Percentiles rank a stretch among this genome's conserved stretches.
Conservation (phyloP, 169 alveolate species). For the Perkinsus olseni region DNA sequence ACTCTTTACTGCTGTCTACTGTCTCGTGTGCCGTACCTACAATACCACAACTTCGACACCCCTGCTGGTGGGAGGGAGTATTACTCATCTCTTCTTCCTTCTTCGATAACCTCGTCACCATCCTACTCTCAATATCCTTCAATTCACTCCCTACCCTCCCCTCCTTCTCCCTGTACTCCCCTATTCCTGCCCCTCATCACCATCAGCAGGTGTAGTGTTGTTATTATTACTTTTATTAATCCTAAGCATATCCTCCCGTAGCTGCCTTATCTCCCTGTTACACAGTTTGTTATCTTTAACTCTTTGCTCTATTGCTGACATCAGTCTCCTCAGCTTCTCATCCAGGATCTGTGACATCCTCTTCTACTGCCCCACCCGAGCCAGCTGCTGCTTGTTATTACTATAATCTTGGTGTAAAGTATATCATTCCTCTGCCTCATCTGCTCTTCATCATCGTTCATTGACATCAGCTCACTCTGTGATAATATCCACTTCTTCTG, state of each 20-base stretch:
- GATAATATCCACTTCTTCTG: slow-evolving; percentile 66
- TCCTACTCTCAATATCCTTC: slow-evolving; percentile 61
- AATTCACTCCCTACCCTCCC: slow-evolving; percentile 53
- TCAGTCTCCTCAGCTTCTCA: not conserved
- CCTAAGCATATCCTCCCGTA: not conserved
- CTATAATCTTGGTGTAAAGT: slow-evolving; percentile 43
- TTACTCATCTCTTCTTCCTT: slow-evolving; percentile 50
- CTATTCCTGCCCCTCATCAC: not conserved
- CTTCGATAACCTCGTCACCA: slow-evolving; percentile 51
- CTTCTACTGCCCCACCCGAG: not conserved
- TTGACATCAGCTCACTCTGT: slow-evolving; percentile 55
- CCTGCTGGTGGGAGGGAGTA: slow-evolving; percentile 40
- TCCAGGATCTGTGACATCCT: not conserved
- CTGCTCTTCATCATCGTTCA: slow-evolving; percentile 44
- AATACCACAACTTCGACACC: slow-evolving; percentile 48
- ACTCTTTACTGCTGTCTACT: slow-evolving; percentile 58
- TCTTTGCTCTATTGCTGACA: not conserved
- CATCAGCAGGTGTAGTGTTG: not conserved
- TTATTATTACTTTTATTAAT: not conserved
- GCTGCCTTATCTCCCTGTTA: not conserved
- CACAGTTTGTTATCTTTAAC: not conserved
- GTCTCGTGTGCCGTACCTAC: slow-evolving; percentile 59
- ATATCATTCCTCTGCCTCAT: slow-evolving; percentile 47
- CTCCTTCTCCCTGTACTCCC: not conserved
- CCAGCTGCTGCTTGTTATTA: slow-evolving; percentile 33